Base-by-base conservation (phyloP, 2,329 filamentous ascomycete genomes). In the Hymenoscyphus linearis region DNA sequence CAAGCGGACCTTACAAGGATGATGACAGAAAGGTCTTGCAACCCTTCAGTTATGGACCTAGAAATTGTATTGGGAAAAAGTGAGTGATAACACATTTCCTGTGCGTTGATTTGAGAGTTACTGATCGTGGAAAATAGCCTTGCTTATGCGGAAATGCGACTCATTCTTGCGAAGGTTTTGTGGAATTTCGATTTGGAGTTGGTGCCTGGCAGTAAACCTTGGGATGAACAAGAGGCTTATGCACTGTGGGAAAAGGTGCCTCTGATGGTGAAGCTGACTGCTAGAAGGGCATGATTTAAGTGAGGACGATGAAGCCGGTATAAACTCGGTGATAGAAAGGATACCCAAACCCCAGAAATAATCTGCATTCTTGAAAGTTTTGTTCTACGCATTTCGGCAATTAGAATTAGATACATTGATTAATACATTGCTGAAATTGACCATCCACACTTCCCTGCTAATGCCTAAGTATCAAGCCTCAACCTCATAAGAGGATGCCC, bases 91-190 rank as follows among this genome's bases (percentile, higher is more conserved):
- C 31, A 1, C 9, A n/a, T 13, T n/a, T 22, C 52, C 25, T n/a
- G 3, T 47, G n/a, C 12, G 25, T 53, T 31, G n/a, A 25, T 16
- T 27, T 10, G 27, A 34, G 27, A 16, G 2, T 53, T n/a, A 34
- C 26, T 53, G 14, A 53, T 10, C 12, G 5, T 2, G n/a, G 6
- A 14, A 16, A 31, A n/a, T 25, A 55, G 53, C 34, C 60, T 64
- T 13, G 63, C 61, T 4, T 60, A 58, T 26, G 47, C 37, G 22
- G 63, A 65, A 52, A 60, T 65, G 61, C 61, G 61, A 14, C 59
- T 65, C 12, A 65, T 65, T 22, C n/a, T 65, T 10, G 63, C 61
- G 13, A 34, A 36, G 26, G 35, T 65, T 12, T 16, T 59, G 3
- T 65, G 59, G 58, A 57, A 61, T 18, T 65, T 65, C 56, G 58